Evolutionary conservation across 1,139 yeast genomes (phyloP).

Genomic region (Nematodospora anomalae): DNA sequence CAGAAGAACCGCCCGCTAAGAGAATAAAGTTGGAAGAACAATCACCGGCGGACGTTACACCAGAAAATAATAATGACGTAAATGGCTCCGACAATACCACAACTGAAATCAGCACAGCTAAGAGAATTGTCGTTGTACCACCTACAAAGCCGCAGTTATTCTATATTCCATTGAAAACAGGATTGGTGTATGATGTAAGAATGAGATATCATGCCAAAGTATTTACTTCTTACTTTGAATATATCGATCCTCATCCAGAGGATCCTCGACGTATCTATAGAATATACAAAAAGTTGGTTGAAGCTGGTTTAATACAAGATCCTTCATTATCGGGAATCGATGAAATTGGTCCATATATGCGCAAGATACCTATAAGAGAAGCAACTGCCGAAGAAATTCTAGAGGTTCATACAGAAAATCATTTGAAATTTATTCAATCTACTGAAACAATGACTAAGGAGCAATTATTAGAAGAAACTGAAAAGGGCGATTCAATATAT

Average conservation of each 20-base stretch:
- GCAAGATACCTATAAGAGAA: constrained; percentile 85
- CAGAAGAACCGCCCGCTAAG: constrained; percentile 11
- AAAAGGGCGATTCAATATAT: constrained; percentile 91
- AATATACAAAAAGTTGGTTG: constrained; percentile 89
- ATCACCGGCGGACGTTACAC: neutral
- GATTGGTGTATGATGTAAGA: constrained; percentile 91
- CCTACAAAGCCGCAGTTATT: constrained; percentile 53
- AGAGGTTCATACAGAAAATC: constrained; percentile 82
- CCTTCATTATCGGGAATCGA: constrained; percentile 78
- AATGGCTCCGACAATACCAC: neutral
- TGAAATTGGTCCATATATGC: constrained; percentile 85
- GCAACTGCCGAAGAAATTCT: constrained; percentile 85
- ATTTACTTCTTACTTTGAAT: constrained; percentile 87
- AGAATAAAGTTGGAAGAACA: constrained; percentile 14
- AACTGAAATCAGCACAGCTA: neutral
- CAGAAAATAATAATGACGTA: constrained; percentile 3
- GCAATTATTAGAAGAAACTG: constrained; percentile 78
- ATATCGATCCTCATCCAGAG: constrained; percentile 98
- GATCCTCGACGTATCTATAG: constrained; percentile 96
- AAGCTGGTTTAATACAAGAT: constrained; percentile 85
- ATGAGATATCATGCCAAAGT: constrained; percentile 97
- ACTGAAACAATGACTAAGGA: constrained; percentile 82
- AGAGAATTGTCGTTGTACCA: constrained; percentile 51
- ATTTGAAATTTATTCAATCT: constrained; percentile 70
- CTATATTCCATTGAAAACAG: constrained; percentile 81